Base-by-base conservation (phyloP, 2,329 filamentous ascomycete species). In the Leptographium procerum region DNA sequence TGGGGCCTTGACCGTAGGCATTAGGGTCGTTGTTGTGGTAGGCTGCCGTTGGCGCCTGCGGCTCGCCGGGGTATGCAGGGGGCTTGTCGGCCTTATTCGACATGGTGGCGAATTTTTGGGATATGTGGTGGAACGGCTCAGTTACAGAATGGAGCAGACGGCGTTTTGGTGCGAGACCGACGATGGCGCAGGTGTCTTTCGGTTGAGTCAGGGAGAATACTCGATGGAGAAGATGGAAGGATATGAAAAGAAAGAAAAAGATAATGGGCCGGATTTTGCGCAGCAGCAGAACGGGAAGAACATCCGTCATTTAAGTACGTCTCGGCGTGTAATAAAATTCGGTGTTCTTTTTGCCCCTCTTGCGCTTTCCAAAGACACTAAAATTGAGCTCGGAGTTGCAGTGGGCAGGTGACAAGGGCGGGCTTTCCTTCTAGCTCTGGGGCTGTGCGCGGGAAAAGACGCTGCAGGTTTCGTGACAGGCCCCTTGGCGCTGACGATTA, bases 1-100 rank as follows among this genome's bases (percentile, higher is more conserved):
- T 63, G 62, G 61, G 68, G 66, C 19, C 66, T 50, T 22, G 66
- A 33, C 62, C 61, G 45, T 45, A 33, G 28, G 55, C 40, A 61
- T 59, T 57, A 34, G 64, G 61, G 52, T 47, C 55, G 52, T 57
- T 61, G 52, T 63, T 61, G 52, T 63, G 60, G 61, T 67, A 64
- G 9, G 63, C 60, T 9, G 63, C 57, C 24, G 61, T 60, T n/a
- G 63, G 66, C 52, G 61, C 57, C 62, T 69, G 70, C 56, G 68
- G 68, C 9, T 53, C 52, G 55, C 74, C 71, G 53, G 72, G 68
- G 64, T 80, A 79, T 1, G 77, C 70, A 29, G 78, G 78, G 57
- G 79, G 79, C 22, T 62, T 58, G 36, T 75, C 69, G 57, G 79
- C 75, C 67, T 80, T 78, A 64, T 70, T 66, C 57, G 74, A 70